A percentile compares a stretch with the other conserved stretches of the same genome.
These are phyloP conservation scores for Pseudogymnoascus sp. DNA, from an alignment of 2,329 filamentous ascomycete species.

Conservation along the genomic window DNA sequence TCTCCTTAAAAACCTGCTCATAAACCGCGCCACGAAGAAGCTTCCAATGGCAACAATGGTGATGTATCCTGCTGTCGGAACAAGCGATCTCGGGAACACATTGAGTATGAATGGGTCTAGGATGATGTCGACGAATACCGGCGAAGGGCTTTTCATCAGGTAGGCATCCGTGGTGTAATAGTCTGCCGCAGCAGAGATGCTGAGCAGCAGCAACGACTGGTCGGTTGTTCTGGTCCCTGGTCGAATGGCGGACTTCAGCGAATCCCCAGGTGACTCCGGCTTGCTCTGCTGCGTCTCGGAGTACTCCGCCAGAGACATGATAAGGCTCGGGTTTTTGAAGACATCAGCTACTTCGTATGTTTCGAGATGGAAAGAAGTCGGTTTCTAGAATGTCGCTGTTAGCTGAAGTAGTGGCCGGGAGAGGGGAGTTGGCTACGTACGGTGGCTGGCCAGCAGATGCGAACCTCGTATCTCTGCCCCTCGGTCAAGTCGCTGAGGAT, in stretches of 20 bases:
- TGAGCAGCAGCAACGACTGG: constrained; percentile 39
- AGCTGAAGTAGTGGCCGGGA: background rate
- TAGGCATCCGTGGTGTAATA: constrained; percentile 69
- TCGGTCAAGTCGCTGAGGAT: constrained; percentile 61
- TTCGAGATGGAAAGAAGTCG: constrained; percentile 66
- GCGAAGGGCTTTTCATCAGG: constrained; percentile 66
- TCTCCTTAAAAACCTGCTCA: constrained; percentile 19
- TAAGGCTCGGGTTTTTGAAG: constrained; percentile 52
- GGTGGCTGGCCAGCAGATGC: constrained; percentile 87
- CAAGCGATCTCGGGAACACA: constrained; percentile 66
- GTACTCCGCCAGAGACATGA: constrained; percentile 56
- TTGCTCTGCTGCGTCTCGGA: constrained; percentile 40
- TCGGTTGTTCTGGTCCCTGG: constrained; percentile 2
- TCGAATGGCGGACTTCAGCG: constrained; percentile 12
- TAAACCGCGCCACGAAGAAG: constrained; percentile 23
- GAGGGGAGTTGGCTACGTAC: constrained; percentile 38
- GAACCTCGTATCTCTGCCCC: constrained; percentile 76
- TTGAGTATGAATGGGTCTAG: constrained; percentile 81
- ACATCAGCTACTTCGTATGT: constrained; percentile 53
- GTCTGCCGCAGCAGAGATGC: constrained; percentile 67
- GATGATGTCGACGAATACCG: constrained; percentile 71
- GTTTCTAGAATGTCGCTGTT: constrained; percentile 53
- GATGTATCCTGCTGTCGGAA: constrained; percentile 64
- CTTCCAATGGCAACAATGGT: constrained; percentile 43
- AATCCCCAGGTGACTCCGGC: constrained; percentile 14